Evolutionary conservation across 2,329 filamentous ascomycete genomes (phyloP), one percentile per base, ranked within the genome.

Genomic region (Alternaria gaisen): DNA sequence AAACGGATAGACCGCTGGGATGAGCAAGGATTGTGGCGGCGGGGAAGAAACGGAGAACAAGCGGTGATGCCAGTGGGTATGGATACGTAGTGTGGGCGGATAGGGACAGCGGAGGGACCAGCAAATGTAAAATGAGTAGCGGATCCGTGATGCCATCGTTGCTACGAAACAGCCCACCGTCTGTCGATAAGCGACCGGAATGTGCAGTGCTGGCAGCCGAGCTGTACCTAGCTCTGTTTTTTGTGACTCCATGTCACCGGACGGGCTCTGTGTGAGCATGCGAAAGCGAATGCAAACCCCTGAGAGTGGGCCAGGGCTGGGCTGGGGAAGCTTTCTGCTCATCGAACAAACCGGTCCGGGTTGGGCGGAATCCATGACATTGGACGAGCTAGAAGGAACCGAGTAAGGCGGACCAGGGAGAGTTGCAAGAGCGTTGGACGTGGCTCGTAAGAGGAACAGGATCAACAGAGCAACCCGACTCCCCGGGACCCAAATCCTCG

Each of bases 1-100:
- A 72, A 72, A 72, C 71, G 74, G 74, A 73, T 74, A 69, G 72
- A 51, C 68, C 67, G 70, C 69, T 75, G 65, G 67, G 65, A 65
- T 47, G 60, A 68, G 68, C 75, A 77, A 74, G 76, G 75, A 76
- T 78, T 52, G 63, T 68, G 60, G 72, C 68, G 67, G 75, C 73
- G 76, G 75, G 74, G 74, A 77, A 72, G 70, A 71, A 72, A 76
- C 74, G 75, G 75, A 77, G 73, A 72, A 71, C 63, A 73, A 69
- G 74, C 72, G 71, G 69, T 76, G 74, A 75, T 76, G 74, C 71
- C 65, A 72, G 68, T 75, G 71, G 68, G 67, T 73, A 71, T 71
- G 71, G 71, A 74, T 76, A 76, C 67, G 72, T 73, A 66, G 71
- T 71, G 64, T 72, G 67, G 68, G 68, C 76, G 75, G 73, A 75